phyloP scores from a whole-genome alignment of 768 basidiomycete species.

The Candolleomyces aberdarensis region DNA sequence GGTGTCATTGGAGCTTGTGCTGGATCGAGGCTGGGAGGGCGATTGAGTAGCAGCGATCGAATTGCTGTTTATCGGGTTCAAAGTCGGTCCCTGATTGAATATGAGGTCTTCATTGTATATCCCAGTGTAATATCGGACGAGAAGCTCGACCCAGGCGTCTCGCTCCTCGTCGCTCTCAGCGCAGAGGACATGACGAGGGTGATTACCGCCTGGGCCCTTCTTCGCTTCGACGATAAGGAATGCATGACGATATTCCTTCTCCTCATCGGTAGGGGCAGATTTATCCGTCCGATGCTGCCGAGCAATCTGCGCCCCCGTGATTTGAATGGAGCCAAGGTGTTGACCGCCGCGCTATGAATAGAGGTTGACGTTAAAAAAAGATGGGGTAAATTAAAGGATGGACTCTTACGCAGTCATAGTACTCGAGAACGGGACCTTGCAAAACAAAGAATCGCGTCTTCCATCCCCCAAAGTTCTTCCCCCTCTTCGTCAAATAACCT shows the following conservation, averaged over 20 bases:
- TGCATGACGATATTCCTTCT: constrained; percentile 94
- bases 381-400: constrained; percentile 6
- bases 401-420: constrained; percentile 87
- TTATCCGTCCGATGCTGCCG: constrained; percentile 75
- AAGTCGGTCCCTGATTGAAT: constrained; percentile 34
- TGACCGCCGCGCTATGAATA: constrained; percentile 72
- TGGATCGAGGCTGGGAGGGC: constrained; percentile 52
- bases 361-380: constrained; percentile 10
- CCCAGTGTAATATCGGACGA: constrained; percentile 85
- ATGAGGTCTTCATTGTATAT: constrained; percentile 70
- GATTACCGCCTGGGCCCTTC: constrained; percentile 64
- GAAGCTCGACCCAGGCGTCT: constrained; percentile 91
- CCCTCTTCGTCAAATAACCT: constrained; percentile 93
- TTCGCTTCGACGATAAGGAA: constrained; percentile 94
- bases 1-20: constrained; percentile 43
- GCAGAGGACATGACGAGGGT: constrained; percentile 87
- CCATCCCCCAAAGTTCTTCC: constrained; percentile 98
- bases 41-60: constrained; percentile 22
- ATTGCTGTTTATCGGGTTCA: constrained; percentile 24
- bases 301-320: constrained; percentile 95
- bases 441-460: constrained; percentile 95
- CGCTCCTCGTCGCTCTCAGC: constrained; percentile 94
- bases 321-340: constrained; percentile 85
- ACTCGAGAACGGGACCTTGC: constrained; percentile 86
- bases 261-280: constrained; percentile 62